These are phyloP conservation scores for Wallemia mellicola DNA, from an alignment of 1,284 basidiomycete species.

Conservation along the genomic window DNA sequence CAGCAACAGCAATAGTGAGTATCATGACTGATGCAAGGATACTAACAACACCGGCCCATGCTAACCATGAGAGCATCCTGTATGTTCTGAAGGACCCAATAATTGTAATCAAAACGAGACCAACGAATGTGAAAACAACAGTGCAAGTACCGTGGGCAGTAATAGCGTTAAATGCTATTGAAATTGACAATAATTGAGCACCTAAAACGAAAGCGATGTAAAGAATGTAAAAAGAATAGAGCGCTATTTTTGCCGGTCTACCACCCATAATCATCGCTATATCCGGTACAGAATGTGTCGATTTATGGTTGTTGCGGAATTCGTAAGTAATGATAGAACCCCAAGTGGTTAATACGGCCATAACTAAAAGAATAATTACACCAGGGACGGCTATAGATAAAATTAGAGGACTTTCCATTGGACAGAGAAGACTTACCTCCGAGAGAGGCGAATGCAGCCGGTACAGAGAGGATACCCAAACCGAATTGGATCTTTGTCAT, in stretches of 20 bases:
- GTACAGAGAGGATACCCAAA: conserved; percentile 28
- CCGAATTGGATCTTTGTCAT: conserved; percentile 31
- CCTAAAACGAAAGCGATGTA: conserved; percentile 9
- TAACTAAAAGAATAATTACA: conserved; percentile 26
- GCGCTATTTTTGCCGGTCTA: not conserved
- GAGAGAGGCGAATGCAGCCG: conserved; percentile 24
- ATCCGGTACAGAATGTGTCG: conserved; percentile 28
- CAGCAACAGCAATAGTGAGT: conserved; percentile 22
- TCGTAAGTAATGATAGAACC: conserved; percentile 19
- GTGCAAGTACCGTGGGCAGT: conserved; percentile 16
- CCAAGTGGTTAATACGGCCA: conserved; percentile 24
- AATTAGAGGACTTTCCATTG: not conserved
- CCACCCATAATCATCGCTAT: conserved; percentile 13
- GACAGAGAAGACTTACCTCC: conserved; percentile 9
- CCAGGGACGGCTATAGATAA: conserved; percentile 20
- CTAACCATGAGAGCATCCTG: conserved; percentile 14
- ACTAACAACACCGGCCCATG: conserved; percentile 1
- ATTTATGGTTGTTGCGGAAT: conserved; percentile 27
- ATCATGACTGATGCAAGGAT: conserved; percentile 10
- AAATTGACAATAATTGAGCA: conserved; percentile 8
- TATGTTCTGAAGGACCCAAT: conserved; percentile 6
- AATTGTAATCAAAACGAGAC: conserved; percentile 21
- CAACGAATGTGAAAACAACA: conserved; percentile 18
- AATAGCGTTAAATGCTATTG: conserved; percentile 11
- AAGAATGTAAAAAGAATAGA: not conserved